These are phyloP conservation scores for Colletotrichum echinochloae DNA, from an alignment of 2,329 filamentous ascomycete species.

Conservation along the genomic window DNA sequence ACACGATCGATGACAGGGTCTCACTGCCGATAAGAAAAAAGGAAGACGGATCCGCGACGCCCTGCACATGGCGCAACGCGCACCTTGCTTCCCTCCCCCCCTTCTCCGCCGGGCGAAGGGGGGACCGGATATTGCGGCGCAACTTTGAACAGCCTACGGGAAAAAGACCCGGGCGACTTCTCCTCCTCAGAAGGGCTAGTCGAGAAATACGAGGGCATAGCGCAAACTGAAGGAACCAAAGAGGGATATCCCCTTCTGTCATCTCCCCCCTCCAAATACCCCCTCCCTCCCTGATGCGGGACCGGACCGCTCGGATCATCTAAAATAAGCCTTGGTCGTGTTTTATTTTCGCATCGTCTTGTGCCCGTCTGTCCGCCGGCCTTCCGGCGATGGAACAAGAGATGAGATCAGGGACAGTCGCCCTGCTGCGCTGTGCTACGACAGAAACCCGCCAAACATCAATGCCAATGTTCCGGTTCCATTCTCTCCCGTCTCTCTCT, in stretches of 20 bases:
- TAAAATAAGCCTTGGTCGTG: conserved; percentile 6
- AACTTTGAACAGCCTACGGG: neutral
- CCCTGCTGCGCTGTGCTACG: neutral
- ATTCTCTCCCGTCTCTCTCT: too few species aligned
- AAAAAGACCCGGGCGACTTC: too few species aligned
- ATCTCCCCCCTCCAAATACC: too few species aligned
- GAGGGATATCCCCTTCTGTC: too few species aligned
- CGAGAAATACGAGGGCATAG: neutral
- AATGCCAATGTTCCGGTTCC: neutral
- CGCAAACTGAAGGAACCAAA: neutral
- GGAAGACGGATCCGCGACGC: neutral
- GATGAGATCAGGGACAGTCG: neutral
- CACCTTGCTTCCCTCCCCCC: neutral
- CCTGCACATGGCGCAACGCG: neutral
- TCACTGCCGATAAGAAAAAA: neutral
- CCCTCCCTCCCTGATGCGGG: neutral
- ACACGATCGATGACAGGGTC: neutral
- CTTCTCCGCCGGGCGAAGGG: too few species aligned
- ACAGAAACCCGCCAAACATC: neutral
- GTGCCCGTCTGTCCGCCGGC: neutral
- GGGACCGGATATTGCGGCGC: neutral
- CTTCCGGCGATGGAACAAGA: neutral
- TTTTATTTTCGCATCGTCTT: conserved; percentile 8
- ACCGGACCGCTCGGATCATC: conserved; percentile 8
- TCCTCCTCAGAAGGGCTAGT: neutral